Base-by-base conservation (phyloP, 495 filamentous ascomycete genomes). In the Daldinia loculata region DNA sequence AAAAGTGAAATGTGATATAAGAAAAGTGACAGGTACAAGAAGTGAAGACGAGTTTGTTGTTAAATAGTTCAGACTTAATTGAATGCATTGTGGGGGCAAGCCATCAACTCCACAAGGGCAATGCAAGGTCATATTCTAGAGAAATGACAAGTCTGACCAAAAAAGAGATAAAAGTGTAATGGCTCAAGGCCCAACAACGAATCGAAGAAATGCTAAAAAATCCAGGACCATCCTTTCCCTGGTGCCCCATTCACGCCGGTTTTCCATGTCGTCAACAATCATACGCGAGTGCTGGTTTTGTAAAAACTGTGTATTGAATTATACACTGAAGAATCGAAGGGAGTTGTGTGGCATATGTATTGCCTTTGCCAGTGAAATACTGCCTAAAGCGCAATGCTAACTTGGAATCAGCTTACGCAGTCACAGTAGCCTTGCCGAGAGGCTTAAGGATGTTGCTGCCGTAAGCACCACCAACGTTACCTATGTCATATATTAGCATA, bases 391-490 rank as follows among this genome's bases (percentile, higher is more conserved):
- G 43, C 51, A 50, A 27, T 34, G 51, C 56, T 51, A 22, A 48
- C 41, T 38, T 48, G 50, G 65, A 51, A 17, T 56, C 43, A 43
- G 62, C 58, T 74, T 77, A 80, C 34, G 67, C 76, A 26, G 60
- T 61, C 27, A 79, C 63, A 11, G 56, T 26, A 24, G 69, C 22
- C 63, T 80, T 57, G 71, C 84, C 84, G 8, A 82, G 76, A 36
- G 90, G 88, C 19, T 63, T 56, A 9, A 80, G 71, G 39, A 96
- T 87, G 76, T 95, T 94, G 36, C 72, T 72, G 64, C 70, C 87
- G 70, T 92, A 96, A 50, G 84, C 79, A 66, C 87, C 88, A 17
- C 79, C 85, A 60, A 90, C 83, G 81, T 95, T 94, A 67, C 91
- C 90, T 90, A 58, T 56, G 48, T 32, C 63, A 36, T 56, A 58